Conservation (phyloP, 306 rosid genomes). For the Mucuna pruriens region DNA sequence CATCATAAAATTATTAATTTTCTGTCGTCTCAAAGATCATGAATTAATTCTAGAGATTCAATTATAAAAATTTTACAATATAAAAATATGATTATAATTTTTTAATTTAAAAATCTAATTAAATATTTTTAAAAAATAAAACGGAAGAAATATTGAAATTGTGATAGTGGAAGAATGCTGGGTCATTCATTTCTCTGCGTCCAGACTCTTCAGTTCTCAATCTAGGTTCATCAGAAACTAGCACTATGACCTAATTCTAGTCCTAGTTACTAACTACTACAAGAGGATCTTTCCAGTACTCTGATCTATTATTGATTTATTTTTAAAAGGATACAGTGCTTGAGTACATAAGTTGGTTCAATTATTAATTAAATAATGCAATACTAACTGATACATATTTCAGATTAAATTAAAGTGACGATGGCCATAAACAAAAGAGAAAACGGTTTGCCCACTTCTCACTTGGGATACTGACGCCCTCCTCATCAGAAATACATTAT, state of each 20-base stretch:
- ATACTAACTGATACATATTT: constrained; percentile 12
- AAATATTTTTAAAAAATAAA: too few species aligned
- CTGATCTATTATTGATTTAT: not conserved
- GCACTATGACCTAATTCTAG: not conserved
- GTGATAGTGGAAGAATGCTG: constrained; percentile 1
- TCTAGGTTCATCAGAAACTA: not conserved
- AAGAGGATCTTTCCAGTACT: constrained; percentile 18
- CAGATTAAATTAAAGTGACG: constrained; percentile 1
- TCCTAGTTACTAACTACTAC: not conserved
- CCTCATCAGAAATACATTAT: constrained; percentile 41
- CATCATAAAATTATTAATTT: too few species aligned
- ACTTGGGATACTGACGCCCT: constrained; percentile 6
- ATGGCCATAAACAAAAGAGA: not conserved
- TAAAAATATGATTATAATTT: too few species aligned
- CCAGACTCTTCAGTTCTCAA: constrained; percentile 15
- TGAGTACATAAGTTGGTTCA: not conserved
- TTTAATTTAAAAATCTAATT: too few species aligned
- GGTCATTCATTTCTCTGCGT: not conserved
- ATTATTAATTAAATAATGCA: constrained; percentile 2
- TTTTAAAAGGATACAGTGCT: not conserved
- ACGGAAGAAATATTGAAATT: not conserved
- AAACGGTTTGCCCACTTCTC: constrained; percentile 27
- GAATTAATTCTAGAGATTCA: too few species aligned
- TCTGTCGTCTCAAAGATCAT: too few species aligned
- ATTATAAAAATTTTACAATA: too few species aligned